Base-by-base conservation (phyloP, 768 basidiomycete genomes). In the Kwoniella dejecticola region DNA sequence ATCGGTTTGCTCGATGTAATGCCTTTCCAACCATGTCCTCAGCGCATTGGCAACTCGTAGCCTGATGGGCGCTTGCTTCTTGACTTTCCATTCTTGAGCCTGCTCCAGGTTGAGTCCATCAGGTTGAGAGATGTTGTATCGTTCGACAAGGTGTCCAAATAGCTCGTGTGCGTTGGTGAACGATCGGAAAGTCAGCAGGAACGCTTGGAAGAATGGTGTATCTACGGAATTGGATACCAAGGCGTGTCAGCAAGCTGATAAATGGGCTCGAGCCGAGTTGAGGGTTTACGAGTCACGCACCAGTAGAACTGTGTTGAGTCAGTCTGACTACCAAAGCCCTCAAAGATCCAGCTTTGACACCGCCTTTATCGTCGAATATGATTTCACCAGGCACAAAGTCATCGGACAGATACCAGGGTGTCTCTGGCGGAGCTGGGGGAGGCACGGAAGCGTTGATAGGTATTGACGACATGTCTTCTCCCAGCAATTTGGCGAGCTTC, bases 101-200 rank as follows among this genome's bases (percentile, higher is more conserved):
- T 99, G 88, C 4, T 81, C 69, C 0, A 82, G 79, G 8, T 81
- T 83, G 36, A 97, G 73, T 5, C 84, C 86, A 4, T 84, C 82
- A 0, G 93, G 95, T 23, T 89, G 83, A 49, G 85, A 82, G 26
- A 93, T 87, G 69, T 84, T 83, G 80, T 92, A 98, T 17, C 95
- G 86, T 44, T 84, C 82, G 6, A 89, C 84, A 19, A 98, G 86
- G 17, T 89, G 82, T 60, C 91, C 87, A 56, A 95, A 88, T 8
- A 98, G 81, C 48, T 91, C 88, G 57, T 89, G 85, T 45, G 89
- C 81, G 4, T 87, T 87, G 15, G 90, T 90, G 79, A 98, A 97
- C 0, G 91, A 93, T 73, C 93, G 91, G 83, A 91, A 96, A 0
- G 95, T 96, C 85, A 96, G 88, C 66, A 98, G 80, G 84, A 98